Conservation (phyloP, 2,329 filamentous ascomycete genomes). For the Trichoderma pleuroti region DNA sequence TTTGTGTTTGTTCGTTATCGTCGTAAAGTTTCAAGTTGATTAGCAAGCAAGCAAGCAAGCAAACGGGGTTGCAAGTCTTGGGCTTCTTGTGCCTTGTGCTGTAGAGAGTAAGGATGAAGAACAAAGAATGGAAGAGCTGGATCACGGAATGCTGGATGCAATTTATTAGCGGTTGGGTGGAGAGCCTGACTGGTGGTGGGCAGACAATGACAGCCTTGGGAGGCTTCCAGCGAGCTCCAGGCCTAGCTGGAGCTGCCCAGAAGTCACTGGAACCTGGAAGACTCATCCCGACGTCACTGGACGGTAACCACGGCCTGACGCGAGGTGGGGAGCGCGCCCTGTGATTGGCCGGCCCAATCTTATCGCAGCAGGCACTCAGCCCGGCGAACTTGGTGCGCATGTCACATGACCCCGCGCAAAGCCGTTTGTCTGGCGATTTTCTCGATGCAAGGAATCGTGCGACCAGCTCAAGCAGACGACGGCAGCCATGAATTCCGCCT, state of each 20-base stretch:
- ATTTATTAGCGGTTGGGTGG: slow-evolving; percentile 18
- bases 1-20: not conserved
- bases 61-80: slow-evolving; percentile 1
- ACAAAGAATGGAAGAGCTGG: not conserved
- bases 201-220: slow-evolving; percentile 7
- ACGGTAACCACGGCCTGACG: not conserved
- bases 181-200: slow-evolving; percentile 4
- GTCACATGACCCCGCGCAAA: slow-evolving; percentile 28
- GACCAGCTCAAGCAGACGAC: slow-evolving; percentile 24
- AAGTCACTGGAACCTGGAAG: slow-evolving; percentile 33
- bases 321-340: slow-evolving; percentile 23
- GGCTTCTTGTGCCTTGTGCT: not conserved
- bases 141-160: not conserved
- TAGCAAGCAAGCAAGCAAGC: slow-evolving; percentile 4
- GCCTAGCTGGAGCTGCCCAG: slow-evolving; percentile 26
- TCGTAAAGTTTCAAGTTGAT: not conserved
- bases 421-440: slow-evolving; percentile 22
- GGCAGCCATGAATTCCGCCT: slow-evolving; percentile 38
- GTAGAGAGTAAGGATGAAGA: not conserved
- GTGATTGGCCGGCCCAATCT: slow-evolving; percentile 27
- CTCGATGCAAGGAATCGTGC: not conserved
- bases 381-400: not conserved
- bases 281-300: slow-evolving; percentile 36
- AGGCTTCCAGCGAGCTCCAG: slow-evolving; percentile 26
- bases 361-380: slow-evolving; percentile 19